phyloP scores from a whole-genome alignment of 306 rosid genomes.

The Nissolia schottii region DNA sequence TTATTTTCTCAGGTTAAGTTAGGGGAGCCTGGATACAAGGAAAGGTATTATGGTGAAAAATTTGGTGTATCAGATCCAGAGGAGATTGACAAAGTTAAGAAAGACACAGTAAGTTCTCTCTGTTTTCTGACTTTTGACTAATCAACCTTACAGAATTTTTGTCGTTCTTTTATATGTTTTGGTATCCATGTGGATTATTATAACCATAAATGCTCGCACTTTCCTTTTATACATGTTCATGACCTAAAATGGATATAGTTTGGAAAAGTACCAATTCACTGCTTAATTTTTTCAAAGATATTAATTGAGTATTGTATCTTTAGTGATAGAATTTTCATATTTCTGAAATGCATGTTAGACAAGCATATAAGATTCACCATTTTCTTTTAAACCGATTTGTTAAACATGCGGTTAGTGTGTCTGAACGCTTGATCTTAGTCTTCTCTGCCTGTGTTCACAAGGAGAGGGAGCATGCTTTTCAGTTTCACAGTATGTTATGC shows the following conservation, averaged over 20 bases:
- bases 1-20: constrained; percentile 65
- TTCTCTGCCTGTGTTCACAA: not conserved
- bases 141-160: not conserved
- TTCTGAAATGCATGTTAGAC: not conserved
- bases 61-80: constrained; percentile 53
- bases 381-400: not conserved
- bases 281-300: not conserved
- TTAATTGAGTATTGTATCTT: not conserved
- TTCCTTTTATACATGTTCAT: not conserved
- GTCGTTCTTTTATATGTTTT: not conserved
- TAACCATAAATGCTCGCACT: not conserved
- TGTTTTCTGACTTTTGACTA: not conserved
- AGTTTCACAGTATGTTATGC: constrained; percentile 11
- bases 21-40: constrained; percentile 96
- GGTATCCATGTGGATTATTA: not conserved
- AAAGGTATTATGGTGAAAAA: constrained; percentile 89
- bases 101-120: constrained; percentile 47
- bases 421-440: not conserved
- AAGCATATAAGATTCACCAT: not conserved
- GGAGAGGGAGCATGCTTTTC: not conserved
- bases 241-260: not conserved
- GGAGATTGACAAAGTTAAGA: constrained; percentile 60
- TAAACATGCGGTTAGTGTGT: not conserved
- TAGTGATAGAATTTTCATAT: not conserved
- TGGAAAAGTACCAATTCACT: not conserved